Percentiles rank a stretch among this genome's conserved stretches.
phyloP scores from a whole-genome alignment of 176 grass and related monocot genomes.

The Oryza brachyantha region DNA sequence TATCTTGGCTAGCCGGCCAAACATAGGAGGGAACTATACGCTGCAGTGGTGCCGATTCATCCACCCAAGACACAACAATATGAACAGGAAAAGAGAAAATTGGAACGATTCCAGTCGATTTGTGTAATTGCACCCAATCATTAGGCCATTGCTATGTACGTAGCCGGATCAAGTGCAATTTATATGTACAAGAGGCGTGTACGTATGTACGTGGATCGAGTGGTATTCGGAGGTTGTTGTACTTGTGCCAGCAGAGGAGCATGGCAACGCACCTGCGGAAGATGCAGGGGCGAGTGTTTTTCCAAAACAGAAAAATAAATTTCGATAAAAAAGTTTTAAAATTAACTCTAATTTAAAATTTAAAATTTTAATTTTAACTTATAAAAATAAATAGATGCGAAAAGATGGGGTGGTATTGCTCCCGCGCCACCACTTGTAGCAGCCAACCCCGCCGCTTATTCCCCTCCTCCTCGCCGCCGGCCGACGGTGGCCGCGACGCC shows the following conservation, averaged over 20 bases:
- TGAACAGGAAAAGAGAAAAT: neutral
- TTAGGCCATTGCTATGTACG: too few species aligned
- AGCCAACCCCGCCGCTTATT: neutral
- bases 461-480: neutral
- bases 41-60: neutral
- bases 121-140: neutral
- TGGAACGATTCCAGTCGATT: neutral
- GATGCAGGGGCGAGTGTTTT: too few species aligned
- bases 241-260: constrained; percentile 58
- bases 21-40: neutral
- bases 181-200: too few species aligned
- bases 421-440: constrained; percentile 42
- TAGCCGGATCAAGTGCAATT: neutral
- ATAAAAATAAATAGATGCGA: too few species aligned
- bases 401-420: too few species aligned
- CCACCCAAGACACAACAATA: neutral
- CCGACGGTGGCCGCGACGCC: neutral
- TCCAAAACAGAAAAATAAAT: too few species aligned
- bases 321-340: too few species aligned
- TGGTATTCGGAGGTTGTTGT: constrained; percentile 31
- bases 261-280: constrained; percentile 43
- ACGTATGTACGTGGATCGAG: too few species aligned
- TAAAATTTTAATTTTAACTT: too few species aligned
- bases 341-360: too few species aligned
- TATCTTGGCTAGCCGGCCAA: neutral